A percentile compares a stretch with the other conserved stretches of the same genome.
These are phyloP conservation scores for Penicillium rolfsii DNA, from an alignment of 2,329 filamentous ascomycete genomes.

Conservation along the genomic window DNA sequence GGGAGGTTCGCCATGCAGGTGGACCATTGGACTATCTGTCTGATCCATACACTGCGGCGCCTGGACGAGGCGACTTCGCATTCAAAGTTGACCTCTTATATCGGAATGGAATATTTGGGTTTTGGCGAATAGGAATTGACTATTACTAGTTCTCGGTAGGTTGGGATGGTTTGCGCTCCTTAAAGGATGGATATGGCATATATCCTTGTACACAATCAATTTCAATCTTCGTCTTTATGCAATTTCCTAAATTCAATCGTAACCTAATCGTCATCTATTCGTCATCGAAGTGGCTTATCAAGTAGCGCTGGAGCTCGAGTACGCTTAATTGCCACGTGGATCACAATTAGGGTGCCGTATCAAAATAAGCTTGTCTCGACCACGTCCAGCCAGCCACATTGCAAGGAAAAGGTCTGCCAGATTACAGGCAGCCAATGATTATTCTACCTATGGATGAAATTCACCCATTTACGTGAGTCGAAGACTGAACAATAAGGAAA, in stretches of 20 bases:
- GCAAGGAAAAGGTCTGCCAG: background rate
- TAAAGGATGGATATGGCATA: slow-evolving; percentile 9
- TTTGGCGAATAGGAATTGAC: slow-evolving; percentile 11
- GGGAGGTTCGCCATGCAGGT: slow-evolving; percentile 1
- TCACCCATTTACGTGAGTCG: background rate
- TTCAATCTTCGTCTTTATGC: background rate
- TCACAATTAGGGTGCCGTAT: background rate
- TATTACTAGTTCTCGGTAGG: slow-evolving; percentile 4
- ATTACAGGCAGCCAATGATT: background rate
- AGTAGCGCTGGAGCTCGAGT: background rate
- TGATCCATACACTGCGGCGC: background rate
- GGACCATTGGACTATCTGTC: background rate
- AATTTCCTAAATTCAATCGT: background rate
- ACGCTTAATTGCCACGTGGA: slow-evolving; percentile 4
- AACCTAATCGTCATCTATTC: background rate
- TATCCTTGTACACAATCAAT: slow-evolving; percentile 16
- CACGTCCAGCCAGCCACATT: background rate
- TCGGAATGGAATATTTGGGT: slow-evolving; percentile 9
- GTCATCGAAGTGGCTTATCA: background rate
- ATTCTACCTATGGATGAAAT: background rate
- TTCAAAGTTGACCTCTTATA: slow-evolving; percentile 1
- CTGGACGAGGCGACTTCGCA: background rate
- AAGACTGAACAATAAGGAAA: background rate
- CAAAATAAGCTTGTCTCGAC: slow-evolving; percentile 1
- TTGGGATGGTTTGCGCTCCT: slow-evolving; percentile 21